These are phyloP conservation scores for Rosa hybrid DNA, from an alignment of 331 rosid genomes.

Conservation along the genomic window DNA sequence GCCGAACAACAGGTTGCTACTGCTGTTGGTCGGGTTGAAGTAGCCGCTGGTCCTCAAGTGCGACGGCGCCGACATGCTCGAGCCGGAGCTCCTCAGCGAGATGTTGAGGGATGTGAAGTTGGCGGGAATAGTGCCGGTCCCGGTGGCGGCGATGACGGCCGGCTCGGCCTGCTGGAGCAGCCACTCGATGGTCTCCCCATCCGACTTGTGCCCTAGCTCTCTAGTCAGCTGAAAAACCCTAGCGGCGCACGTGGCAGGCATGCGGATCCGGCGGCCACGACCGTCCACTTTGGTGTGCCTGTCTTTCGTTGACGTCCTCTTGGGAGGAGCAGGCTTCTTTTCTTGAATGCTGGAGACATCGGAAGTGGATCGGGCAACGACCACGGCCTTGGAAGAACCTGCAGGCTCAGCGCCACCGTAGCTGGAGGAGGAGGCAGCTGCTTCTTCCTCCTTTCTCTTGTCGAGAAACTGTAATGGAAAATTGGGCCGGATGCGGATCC, in stretches of 20 bases:
- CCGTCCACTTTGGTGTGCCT: slow-evolving; percentile 97
- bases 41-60: slow-evolving; percentile 67
- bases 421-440: slow-evolving; percentile 35
- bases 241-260: slow-evolving; percentile 98
- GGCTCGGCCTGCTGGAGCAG: slow-evolving; percentile 97
- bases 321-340: slow-evolving; percentile 53
- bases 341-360: neutral
- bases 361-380: neutral
- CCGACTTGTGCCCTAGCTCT: slow-evolving; percentile 93
- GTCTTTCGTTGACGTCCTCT: slow-evolving; percentile 79
- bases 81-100: slow-evolving; percentile 93
- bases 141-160: slow-evolving; percentile 92
- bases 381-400: neutral
- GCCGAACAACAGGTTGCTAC: neutral
- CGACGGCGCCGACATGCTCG: slow-evolving; percentile 82
- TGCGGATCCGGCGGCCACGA: slow-evolving; percentile 98
- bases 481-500: slow-evolving; percentile 84
- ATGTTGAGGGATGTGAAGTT: slow-evolving; percentile 92
- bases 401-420: slow-evolving; percentile 13
- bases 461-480: slow-evolving; percentile 89
- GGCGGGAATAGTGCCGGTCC: slow-evolving; percentile 95
- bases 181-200: slow-evolving; percentile 99
- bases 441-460: slow-evolving; percentile 47
- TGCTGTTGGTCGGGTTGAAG: slow-evolving; percentile 31
- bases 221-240: slow-evolving; percentile 91